Evolutionary conservation across 352 stramenopile species (phyloP), one percentile per base, ranked within the genome.

Genomic region (Globisporangium nodosum): DNA sequence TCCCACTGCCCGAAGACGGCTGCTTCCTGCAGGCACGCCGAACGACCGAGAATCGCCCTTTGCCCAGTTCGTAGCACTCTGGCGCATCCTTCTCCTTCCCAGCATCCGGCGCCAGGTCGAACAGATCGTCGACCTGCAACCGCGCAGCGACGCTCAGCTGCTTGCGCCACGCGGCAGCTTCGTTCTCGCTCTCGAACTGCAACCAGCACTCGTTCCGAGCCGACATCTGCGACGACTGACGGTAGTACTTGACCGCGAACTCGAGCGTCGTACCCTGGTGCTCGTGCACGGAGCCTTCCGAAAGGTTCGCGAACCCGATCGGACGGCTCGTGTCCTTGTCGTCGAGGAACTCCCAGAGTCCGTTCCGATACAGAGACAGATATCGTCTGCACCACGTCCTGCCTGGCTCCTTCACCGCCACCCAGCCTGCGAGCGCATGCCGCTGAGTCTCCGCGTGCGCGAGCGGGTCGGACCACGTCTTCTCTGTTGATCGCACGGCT

Each of bases 21-120:
- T 8, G 43, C 66, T 76, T 80, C 33, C 78, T 52, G 21, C 81
- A 63, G 7, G 78, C 78, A 33, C 77, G 75, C 16, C 81, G 73
- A 15, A 93, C 84, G n/a, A 84, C 69, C 1, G 84, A 87, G 50
- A 93, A 93, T 0, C 84, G 78, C 33, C 84, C 84, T 76, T 90
- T 87, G n/a, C 84, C 84, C 5, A 93, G 70, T 59, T 93, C 84
- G 53, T 88, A 81, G 27, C 61, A 69, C 33, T 82, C 76, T n/a
- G 69, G 37, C 0, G 68, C 43, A 21, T 59, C 15, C n/a, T 46
- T 56, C 24, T 59, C 15, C n/a, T 46, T 56, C 24, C 57, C 73
- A 0, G 69, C 73, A 58, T 85, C 75, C 1, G 80, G 77, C 9
- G 63, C 64, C 13, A 90, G 61, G 52, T 90, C 81, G 56, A 90